A percentile compares a stretch with the other conserved stretches of the same genome.
Conservation (phyloP, 371 early-diverging fungal genomes). For the Globomyces sp. region DNA sequence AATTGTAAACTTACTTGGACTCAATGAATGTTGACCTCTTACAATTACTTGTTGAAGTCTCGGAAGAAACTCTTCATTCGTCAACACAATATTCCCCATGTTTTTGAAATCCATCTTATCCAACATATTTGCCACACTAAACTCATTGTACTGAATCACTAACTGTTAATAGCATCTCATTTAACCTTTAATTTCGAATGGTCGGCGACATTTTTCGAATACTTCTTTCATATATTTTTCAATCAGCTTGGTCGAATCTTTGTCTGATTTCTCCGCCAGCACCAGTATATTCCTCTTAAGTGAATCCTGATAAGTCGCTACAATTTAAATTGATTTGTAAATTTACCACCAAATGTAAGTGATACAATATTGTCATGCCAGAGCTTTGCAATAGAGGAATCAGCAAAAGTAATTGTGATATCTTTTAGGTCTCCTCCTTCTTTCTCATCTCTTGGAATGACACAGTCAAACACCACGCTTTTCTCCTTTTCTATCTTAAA, state of each 20-base stretch:
- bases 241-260: conserved; percentile 38
- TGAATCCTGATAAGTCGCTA: background rate
- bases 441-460: conserved; percentile 33
- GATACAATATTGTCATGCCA: conserved; percentile 33
- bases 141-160: conserved; percentile 50
- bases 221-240: conserved; percentile 49
- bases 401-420: conserved; percentile 29
- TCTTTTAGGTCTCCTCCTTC: conserved; percentile 44
- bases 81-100: conserved; percentile 41
- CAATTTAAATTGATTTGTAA: background rate
- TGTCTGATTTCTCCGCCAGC: conserved; percentile 43
- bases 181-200: conserved; percentile 40
- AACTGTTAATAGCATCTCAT: background rate
- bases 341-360: conserved; percentile 41
- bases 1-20: conserved; percentile 26
- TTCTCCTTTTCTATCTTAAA: conserved; percentile 24
- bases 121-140: conserved; percentile 45
- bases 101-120: conserved; percentile 30
- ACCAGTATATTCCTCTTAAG: conserved; percentile 33
- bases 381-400: conserved; percentile 21
- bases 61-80: conserved; percentile 38
- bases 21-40: conserved; percentile 31
- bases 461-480: conserved; percentile 35
- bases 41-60: conserved; percentile 46
- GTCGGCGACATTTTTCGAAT: conserved; percentile 31